phyloP scores from a whole-genome alignment of 768 basidiomycete species.

The Agrocybe pediades region DNA sequence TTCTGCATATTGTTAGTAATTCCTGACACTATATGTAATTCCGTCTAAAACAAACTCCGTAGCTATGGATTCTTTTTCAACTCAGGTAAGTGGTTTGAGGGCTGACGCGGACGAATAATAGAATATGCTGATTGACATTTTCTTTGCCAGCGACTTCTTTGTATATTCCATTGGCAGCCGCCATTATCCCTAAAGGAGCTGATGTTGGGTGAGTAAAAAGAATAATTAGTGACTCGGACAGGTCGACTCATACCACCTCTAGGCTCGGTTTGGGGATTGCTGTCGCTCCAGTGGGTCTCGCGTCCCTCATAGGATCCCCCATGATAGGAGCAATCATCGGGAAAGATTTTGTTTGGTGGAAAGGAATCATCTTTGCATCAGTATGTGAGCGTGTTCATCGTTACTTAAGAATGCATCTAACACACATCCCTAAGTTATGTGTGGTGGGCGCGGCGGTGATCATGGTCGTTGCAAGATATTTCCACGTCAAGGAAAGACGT shows the following conservation, averaged over 20 bases:
- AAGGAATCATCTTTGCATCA: slow-evolving; percentile 11
- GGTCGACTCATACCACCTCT: not conserved
- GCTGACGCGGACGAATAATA: too few species aligned
- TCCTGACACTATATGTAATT: too few species aligned
- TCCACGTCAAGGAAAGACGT: too few species aligned
- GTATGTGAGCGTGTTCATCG: not conserved
- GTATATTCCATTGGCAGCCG: slow-evolving; percentile 4
- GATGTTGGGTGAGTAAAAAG: not conserved
- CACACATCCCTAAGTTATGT: too few species aligned
- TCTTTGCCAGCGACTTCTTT: not conserved
- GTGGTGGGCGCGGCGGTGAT: too few species aligned
- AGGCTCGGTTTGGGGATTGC: slow-evolving; percentile 8
- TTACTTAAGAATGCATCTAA: too few species aligned
- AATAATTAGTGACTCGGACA: not conserved
- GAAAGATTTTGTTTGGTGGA: slow-evolving; percentile 11
- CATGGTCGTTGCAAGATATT: too few species aligned
- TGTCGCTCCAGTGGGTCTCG: slow-evolving; percentile 4
- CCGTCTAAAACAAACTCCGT: too few species aligned
- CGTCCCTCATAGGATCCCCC: slow-evolving; percentile 8
- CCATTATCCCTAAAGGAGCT: not conserved
- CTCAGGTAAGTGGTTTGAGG: not conserved
- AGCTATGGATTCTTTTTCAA: slow-evolving; percentile 12
- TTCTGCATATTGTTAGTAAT: too few species aligned
- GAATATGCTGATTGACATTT: not conserved
- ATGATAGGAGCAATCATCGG: slow-evolving; percentile 9